phyloP scores from a whole-genome alignment of 169 alveolate species.

The Plasmodium cynomolgi region DNA sequence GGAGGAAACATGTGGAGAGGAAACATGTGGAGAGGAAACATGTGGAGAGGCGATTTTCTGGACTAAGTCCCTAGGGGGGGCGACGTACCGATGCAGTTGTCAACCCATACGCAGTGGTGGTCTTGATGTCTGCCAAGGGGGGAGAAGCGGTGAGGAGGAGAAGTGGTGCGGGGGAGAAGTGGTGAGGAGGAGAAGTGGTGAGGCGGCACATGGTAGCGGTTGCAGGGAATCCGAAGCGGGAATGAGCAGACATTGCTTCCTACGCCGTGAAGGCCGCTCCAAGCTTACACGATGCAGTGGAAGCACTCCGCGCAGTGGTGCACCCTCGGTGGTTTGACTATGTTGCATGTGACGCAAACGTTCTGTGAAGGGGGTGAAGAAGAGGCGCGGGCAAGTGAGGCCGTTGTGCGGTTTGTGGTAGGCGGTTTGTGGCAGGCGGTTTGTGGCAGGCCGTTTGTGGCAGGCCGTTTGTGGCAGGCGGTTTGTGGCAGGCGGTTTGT shows the following conservation, averaged over 20 bases:
- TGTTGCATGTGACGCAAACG: slow-evolving; percentile 91
- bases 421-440: too few species aligned
- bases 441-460: too few species aligned
- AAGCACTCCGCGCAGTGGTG: slow-evolving; percentile 90
- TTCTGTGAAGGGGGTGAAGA: slow-evolving; percentile 44
- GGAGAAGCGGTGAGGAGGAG: neutral
- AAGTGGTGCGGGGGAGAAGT: neutral
- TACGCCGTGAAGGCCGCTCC: neutral
- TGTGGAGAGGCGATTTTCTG: neutral
- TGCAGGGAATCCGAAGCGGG: too few species aligned
- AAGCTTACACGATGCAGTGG: slow-evolving; percentile 82
- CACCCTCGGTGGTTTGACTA: slow-evolving; percentile 82
- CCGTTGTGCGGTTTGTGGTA: slow-evolving; percentile 16
- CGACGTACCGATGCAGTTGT: slow-evolving; percentile 93
- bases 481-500: too few species aligned
- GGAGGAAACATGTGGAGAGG: too few species aligned
- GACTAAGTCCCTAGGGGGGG: slow-evolving; percentile 28
- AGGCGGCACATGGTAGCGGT: neutral
- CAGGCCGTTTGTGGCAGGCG: too few species aligned
- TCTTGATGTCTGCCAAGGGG: slow-evolving; percentile 87
- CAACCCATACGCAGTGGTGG: slow-evolving; percentile 98
- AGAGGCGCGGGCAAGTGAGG: slow-evolving; percentile 21
- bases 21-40: neutral
- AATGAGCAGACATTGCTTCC: neutral
- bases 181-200: neutral